A percentile compares a stretch with the other conserved stretches of the same genome.
phyloP scores from a whole-genome alignment of 371 early-diverging fungal species.

The Actinomucor elegans region DNA sequence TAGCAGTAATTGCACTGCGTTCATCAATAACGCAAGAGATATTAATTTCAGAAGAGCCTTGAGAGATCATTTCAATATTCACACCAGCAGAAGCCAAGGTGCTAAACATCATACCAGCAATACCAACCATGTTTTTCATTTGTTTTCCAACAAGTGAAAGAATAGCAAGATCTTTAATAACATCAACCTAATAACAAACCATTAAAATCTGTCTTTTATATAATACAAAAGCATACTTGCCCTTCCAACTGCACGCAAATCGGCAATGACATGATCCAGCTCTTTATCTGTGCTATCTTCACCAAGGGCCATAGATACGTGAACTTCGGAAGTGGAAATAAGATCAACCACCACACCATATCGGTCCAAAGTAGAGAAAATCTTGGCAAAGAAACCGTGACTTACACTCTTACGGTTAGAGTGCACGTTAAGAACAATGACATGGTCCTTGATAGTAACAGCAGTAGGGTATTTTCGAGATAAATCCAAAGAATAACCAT shows the following conservation, averaged over 20 bases:
- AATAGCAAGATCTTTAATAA: constrained; percentile 86
- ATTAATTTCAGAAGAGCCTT: constrained; percentile 97
- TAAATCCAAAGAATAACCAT: constrained; percentile 72
- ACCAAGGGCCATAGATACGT: constrained; percentile 93
- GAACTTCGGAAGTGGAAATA: constrained; percentile 95
- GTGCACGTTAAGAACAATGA: constrained; percentile 91
- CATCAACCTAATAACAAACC: constrained; percentile 50
- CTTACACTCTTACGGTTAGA: constrained; percentile 93
- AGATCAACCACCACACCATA: constrained; percentile 93
- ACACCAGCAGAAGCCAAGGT: constrained; percentile 86
- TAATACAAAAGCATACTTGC: constrained; percentile 52
- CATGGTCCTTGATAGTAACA: constrained; percentile 95
- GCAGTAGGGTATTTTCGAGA: constrained; percentile 88
- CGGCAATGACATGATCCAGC: constrained; percentile 67
- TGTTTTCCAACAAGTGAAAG: constrained; percentile 94
- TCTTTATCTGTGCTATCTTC: constrained; percentile 62
- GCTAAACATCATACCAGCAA: constrained; percentile 91
- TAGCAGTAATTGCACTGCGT: constrained; percentile 67
- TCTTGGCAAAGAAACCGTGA: constrained; percentile 94
- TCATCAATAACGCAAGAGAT: constrained; percentile 94
- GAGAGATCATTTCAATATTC: constrained; percentile 98
- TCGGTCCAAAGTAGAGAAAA: constrained; percentile 87
- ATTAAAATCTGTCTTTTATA: background rate
- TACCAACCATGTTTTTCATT: constrained; percentile 96
- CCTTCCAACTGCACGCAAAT: constrained; percentile 70